Conservation (phyloP, 2,329 filamentous ascomycete genomes). For the Periconia sp. region DNA sequence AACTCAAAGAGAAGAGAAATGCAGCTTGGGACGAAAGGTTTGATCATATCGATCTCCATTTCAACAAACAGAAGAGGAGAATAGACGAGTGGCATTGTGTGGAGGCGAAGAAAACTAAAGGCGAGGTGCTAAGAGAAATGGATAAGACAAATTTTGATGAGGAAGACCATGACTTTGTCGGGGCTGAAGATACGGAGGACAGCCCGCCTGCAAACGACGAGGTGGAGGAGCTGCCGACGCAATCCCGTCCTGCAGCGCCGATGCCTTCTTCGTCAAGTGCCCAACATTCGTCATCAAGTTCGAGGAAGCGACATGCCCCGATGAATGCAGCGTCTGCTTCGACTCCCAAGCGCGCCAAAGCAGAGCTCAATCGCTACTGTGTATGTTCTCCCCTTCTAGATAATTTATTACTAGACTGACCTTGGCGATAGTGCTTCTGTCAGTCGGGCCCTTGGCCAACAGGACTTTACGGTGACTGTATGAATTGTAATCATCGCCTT, state of each 20-base stretch:
- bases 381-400: slow-evolving; percentile 4
- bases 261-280: not conserved
- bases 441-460: slow-evolving; percentile 8
- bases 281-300: not conserved
- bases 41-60: slow-evolving; percentile 79
- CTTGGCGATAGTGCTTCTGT: slow-evolving; percentile 7
- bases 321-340: slow-evolving; percentile 3
- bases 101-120: slow-evolving; percentile 45
- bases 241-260: not conserved
- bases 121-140: slow-evolving; percentile 25
- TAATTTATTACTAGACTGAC: not conserved
- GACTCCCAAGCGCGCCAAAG: slow-evolving; percentile 1
- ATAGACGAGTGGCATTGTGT: slow-evolving; percentile 64
- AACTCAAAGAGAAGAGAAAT: slow-evolving; percentile 56
- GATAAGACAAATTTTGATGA: slow-evolving; percentile 21
- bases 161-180: slow-evolving; percentile 22
- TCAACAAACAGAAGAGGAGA: slow-evolving; percentile 59
- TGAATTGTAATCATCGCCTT: slow-evolving; percentile 10
- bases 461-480: slow-evolving; percentile 8
- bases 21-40: slow-evolving; percentile 67
- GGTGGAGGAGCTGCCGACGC: not conserved
- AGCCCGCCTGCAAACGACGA: not conserved
- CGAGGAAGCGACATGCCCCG: slow-evolving; percentile 7
- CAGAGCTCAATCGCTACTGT: slow-evolving; percentile 10
- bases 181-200: slow-evolving; percentile 5